Conservation (phyloP, 2,329 filamentous ascomycete species). For the Colletotrichum sp. region DNA sequence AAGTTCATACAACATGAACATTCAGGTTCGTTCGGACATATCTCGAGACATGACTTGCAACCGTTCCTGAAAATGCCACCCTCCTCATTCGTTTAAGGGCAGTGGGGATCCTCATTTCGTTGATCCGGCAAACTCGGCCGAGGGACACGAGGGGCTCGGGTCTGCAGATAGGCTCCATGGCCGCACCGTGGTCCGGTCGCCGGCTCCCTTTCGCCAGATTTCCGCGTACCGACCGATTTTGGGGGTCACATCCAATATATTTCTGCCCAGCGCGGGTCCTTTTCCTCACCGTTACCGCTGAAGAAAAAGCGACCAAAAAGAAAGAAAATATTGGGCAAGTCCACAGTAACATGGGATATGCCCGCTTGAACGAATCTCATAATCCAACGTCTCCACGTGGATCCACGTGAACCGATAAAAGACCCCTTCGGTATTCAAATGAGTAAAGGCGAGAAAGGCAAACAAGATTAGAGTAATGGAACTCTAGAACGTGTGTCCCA, state of each 20-base stretch:
- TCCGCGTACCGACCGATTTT: background rate
- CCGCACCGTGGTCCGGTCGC: background rate
- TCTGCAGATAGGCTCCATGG: background rate
- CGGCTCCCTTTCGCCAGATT: background rate
- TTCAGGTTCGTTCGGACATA: background rate
- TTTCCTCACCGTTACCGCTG: background rate
- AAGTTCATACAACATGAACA: background rate
- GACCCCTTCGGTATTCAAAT: background rate
- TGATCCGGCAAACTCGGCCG: background rate
- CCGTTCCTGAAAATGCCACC: background rate
- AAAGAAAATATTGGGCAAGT: background rate
- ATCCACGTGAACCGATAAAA: background rate
- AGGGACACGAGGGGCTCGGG: background rate
- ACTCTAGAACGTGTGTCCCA: background rate
- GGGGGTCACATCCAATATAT: background rate
- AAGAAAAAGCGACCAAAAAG: background rate
- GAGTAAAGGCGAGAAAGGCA: background rate
- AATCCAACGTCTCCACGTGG: constrained; percentile 5
- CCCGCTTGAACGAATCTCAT: background rate
- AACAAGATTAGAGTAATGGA: background rate
- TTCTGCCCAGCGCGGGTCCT: background rate
- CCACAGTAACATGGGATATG: background rate
- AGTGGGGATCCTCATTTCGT: background rate
- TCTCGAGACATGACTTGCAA: background rate
- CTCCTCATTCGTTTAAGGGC: background rate